These are phyloP conservation scores for Firmiana major DNA, from an alignment of 345 rosid species.

Conservation along the genomic window DNA sequence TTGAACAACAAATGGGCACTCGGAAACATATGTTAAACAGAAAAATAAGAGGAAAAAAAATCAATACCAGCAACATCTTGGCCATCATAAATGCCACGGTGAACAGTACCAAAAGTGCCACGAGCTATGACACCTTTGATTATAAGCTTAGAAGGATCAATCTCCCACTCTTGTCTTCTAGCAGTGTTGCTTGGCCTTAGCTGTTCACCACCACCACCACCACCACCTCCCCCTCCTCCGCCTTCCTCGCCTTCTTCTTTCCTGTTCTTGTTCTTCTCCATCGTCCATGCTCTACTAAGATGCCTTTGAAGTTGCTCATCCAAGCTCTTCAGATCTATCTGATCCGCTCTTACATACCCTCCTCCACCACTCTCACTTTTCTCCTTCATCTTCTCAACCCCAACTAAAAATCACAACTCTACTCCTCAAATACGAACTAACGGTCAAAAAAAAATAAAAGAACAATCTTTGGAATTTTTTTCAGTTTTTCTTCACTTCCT, in stretches of 20 bases:
- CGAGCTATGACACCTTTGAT: slow-evolving; percentile 81
- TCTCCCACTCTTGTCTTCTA: slow-evolving; percentile 89
- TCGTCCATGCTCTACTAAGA: slow-evolving; percentile 69
- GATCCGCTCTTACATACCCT: slow-evolving; percentile 94
- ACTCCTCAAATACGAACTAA: background rate
- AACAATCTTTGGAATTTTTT: slow-evolving; percentile 1
- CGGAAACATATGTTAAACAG: background rate
- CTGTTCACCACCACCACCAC: background rate
- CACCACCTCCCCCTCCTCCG: background rate
- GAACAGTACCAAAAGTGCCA: slow-evolving; percentile 94
- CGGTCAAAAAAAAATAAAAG: background rate
- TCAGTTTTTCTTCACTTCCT: background rate
- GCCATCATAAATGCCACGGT: slow-evolving; percentile 88
- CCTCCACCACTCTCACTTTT: slow-evolving; percentile 60
- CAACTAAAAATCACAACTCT: slow-evolving; percentile 4
- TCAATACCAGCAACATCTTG: slow-evolving; percentile 87
- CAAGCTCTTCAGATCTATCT: slow-evolving; percentile 90
- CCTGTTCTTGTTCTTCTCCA: slow-evolving; percentile 72
- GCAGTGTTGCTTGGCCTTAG: slow-evolving; percentile 15
- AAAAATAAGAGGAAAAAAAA: slow-evolving; percentile 10
- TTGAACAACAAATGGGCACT: slow-evolving; percentile 2
- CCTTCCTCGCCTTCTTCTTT: slow-evolving; percentile 34
- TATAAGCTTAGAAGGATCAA: slow-evolving; percentile 88
- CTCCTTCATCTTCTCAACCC: slow-evolving; percentile 42
- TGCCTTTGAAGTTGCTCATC: slow-evolving; percentile 96